Evolutionary conservation across 2,329 filamentous ascomycete species (phyloP).

Genomic region (Fusarium oligoseptatum): DNA sequence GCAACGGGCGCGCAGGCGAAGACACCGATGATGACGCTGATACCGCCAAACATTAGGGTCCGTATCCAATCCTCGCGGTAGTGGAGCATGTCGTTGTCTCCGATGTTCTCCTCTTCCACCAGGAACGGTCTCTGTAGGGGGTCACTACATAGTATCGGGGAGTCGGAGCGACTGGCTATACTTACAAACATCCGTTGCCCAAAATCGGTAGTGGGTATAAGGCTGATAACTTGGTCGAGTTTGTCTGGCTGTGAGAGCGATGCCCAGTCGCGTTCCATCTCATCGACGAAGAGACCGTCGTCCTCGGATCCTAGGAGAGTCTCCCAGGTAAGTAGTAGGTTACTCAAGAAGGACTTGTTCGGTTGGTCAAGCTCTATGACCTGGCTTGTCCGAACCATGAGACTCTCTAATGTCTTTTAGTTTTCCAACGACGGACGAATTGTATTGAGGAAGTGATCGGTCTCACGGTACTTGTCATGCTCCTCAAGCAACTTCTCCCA

Average conservation of each 20-base stretch:
- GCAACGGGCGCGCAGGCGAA: constrained; percentile 29
- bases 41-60: background rate
- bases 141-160: background rate
- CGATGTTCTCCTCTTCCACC: background rate
- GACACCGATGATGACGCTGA: constrained; percentile 14
- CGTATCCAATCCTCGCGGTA: constrained; percentile 9
- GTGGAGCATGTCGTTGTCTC: background rate
- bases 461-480: background rate
- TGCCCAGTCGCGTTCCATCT: constrained; percentile 15
- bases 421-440: background rate
- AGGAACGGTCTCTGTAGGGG: constrained; percentile 2
- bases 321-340: background rate
- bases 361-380: constrained; percentile 11
- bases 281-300: constrained; percentile 1
- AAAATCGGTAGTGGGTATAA: background rate
- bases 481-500: background rate
- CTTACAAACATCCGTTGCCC: constrained; percentile 14
- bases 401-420: background rate
- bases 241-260: constrained; percentile 7
- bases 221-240: constrained; percentile 16
- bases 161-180: background rate
- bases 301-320: background rate
- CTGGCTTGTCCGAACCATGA: background rate
- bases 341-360: background rate
- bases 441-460: background rate